Evolutionary conservation across 495 filamentous ascomycete genomes (phyloP), one percentile per base, ranked within the genome.

Genomic region (Xylaria flabelliformis): DNA sequence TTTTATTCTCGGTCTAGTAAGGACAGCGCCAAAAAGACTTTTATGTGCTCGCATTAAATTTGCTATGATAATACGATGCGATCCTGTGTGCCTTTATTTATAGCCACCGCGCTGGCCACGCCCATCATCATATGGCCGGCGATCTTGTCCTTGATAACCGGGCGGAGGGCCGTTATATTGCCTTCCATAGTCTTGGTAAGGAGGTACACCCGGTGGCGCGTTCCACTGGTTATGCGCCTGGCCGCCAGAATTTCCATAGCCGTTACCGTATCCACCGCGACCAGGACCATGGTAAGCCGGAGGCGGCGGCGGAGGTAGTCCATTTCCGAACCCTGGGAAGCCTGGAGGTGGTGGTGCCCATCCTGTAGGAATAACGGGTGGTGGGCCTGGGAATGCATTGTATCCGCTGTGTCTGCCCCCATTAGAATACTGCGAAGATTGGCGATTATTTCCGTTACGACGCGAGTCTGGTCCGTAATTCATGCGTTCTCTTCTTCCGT

Each of bases 341-440:
- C 84, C 84, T 21, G 81, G 83, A 10, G 85, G 82, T 8, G 85
- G 84, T 24, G 83, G 83, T 61, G 79, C 76, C 83, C 82, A 85
- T 29, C 77, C 76, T 36, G 79, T 80, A 26, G 78, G 81, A 5
- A 82, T 82, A 36, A 74, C 34, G 10, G 75, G 74, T 62, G 72
- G 72, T 34, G 73, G 69, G 3, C 44, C 74, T 32, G 78, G 66
- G 65, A 80, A 80, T 42, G 80, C 78, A 56, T 77, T 75, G 55
- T 73, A 67, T 10, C 71, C 75, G 29, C 48, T 69, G 63, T 76
- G 64, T 68, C 70, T 71, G 69, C 76, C 74, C 32, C 82, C 77
- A 56, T 72, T 73, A 64, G 80, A 80, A 34, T 81, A 68, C 42
- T 77, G 67, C 19, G 73, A 72, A 50, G 55, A 56, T 26, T 74